A percentile compares a stretch with the other conserved stretches of the same genome.
phyloP scores from a whole-genome alignment of 1,284 basidiomycete genomes.

The Malassezia dermatis region DNA sequence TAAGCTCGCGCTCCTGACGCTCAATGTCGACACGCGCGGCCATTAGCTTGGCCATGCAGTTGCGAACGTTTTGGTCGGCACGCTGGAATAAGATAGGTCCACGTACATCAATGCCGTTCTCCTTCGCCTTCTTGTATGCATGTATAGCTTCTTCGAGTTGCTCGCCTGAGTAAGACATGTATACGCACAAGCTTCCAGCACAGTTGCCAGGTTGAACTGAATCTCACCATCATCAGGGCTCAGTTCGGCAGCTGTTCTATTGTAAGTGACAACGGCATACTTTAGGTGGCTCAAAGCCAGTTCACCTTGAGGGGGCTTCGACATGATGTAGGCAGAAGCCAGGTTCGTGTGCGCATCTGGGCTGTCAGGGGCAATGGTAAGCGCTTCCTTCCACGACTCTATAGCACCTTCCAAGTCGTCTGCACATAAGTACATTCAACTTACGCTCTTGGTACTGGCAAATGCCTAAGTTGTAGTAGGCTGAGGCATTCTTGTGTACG shows the following conservation, averaged over 20 bases:
- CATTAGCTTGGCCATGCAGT: conserved; percentile 57
- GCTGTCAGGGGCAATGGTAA: conserved; percentile 65
- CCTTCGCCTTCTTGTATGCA: conserved; percentile 67
- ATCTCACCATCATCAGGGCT: conserved; percentile 88
- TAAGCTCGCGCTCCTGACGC: conserved; percentile 5
- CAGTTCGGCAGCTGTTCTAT: conserved; percentile 70
- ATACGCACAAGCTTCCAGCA: conserved; percentile 65
- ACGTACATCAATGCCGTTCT: conserved; percentile 60
- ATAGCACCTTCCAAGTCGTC: conserved; percentile 29
- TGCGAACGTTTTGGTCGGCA: conserved; percentile 72
- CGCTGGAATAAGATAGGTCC: conserved; percentile 33
- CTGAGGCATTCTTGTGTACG: conserved; percentile 69
- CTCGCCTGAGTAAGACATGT: conserved; percentile 48
- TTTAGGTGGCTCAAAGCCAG: conserved; percentile 77
- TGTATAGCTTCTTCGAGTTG: conserved; percentile 67
- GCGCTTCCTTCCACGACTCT: conserved; percentile 29
- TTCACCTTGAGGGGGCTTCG: conserved; percentile 71
- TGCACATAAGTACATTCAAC: conserved; percentile 30
- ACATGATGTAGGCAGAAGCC: conserved; percentile 85
- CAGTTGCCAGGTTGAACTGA: conserved; percentile 82
- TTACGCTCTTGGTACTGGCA: conserved; percentile 75
- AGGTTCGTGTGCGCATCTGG: conserved; percentile 87
- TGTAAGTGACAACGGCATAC: conserved; percentile 52
- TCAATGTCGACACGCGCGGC: conserved; percentile 17
- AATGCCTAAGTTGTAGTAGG: conserved; percentile 77